phyloP scores from a whole-genome alignment of 768 basidiomycete species.

The Psilocybe cyanescens region DNA sequence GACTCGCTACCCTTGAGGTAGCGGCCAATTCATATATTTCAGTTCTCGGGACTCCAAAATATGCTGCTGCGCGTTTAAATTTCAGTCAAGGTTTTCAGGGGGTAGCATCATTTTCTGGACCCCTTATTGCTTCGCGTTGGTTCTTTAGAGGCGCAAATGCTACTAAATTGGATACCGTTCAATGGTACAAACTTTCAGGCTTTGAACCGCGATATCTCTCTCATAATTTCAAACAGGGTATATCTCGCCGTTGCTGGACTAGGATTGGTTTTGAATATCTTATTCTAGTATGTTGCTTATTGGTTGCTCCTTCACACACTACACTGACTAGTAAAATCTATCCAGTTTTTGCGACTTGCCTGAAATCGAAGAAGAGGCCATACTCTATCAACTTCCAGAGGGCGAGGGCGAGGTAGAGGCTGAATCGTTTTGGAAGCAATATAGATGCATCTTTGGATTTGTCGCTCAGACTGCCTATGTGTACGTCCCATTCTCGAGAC shows the following conservation, averaged over 20 bases:
- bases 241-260: slow-evolving; percentile 69
- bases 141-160: slow-evolving; percentile 73
- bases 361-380: slow-evolving; percentile 70
- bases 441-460: slow-evolving; percentile 71
- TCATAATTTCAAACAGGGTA: slow-evolving; percentile 42
- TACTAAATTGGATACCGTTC: slow-evolving; percentile 64
- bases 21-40: slow-evolving; percentile 84
- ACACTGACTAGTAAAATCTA: slow-evolving; percentile 1
- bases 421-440: slow-evolving; percentile 71
- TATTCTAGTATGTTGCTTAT: slow-evolving; percentile 58
- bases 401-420: slow-evolving; percentile 42
- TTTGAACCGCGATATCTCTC: not conserved
- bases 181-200: slow-evolving; percentile 45
- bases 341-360: slow-evolving; percentile 67
- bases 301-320: not conserved
- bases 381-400: slow-evolving; percentile 48
- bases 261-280: slow-evolving; percentile 60
- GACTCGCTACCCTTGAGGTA: slow-evolving; percentile 68
- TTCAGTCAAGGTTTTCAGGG: slow-evolving; percentile 84
- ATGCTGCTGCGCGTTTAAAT: slow-evolving; percentile 76
- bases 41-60: slow-evolving; percentile 67
- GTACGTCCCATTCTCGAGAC: slow-evolving; percentile 35
- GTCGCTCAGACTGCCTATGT: slow-evolving; percentile 73
- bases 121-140: slow-evolving; percentile 75
- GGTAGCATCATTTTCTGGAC: slow-evolving; percentile 72